A percentile compares a stretch with the other conserved stretches of the same genome.
These are phyloP conservation scores for Antarctomyces pellizariae DNA, from an alignment of 495 filamentous ascomycete genomes.

Conservation along the genomic window DNA sequence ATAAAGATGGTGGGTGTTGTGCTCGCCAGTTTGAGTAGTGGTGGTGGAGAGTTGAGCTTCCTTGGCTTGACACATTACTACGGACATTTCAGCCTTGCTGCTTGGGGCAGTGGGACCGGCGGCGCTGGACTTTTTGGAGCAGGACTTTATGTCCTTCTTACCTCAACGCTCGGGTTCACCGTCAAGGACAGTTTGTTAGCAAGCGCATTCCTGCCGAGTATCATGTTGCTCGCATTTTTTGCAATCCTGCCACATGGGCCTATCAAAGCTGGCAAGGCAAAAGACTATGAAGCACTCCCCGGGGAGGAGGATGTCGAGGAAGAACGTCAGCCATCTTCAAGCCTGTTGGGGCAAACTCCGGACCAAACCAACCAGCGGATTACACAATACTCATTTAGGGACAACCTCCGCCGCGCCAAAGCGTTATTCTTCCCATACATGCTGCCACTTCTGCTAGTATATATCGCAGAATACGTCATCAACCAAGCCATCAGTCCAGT, in stretches of 20 bases:
- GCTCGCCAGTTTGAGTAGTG: conserved; percentile 64
- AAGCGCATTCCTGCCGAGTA: conserved; percentile 49
- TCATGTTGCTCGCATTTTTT: conserved; percentile 81
- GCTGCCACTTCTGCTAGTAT: conserved; percentile 78
- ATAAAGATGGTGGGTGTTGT: conserved; percentile 63
- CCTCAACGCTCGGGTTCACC: conserved; percentile 48
- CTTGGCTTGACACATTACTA: conserved; percentile 84
- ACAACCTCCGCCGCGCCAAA: conserved; percentile 21
- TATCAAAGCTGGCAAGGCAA: conserved; percentile 17
- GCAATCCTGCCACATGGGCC: conserved; percentile 41
- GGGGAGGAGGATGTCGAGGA: conserved; percentile 21
- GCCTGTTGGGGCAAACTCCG: too few species aligned
- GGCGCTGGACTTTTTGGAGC: conserved; percentile 74
- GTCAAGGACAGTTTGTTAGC: conserved; percentile 47
- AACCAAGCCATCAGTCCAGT: conserved; percentile 84
- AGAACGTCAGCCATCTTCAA: conserved; percentile 7
- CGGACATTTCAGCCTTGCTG: conserved; percentile 68
- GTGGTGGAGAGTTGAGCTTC: conserved; percentile 74
- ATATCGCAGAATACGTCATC: conserved; percentile 88
- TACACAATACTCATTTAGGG: too few species aligned
- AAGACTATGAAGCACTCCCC: conserved; percentile 20
- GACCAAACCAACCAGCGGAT: too few species aligned
- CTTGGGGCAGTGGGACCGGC: conserved; percentile 85
- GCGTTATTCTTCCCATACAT: conserved; percentile 36
- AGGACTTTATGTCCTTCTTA: conserved; percentile 66